Percentiles rank a stretch among this genome's conserved stretches.
Evolutionary conservation across 2,329 filamentous ascomycete species (phyloP).

Genomic region (Monosporascus cannonballus): DNA sequence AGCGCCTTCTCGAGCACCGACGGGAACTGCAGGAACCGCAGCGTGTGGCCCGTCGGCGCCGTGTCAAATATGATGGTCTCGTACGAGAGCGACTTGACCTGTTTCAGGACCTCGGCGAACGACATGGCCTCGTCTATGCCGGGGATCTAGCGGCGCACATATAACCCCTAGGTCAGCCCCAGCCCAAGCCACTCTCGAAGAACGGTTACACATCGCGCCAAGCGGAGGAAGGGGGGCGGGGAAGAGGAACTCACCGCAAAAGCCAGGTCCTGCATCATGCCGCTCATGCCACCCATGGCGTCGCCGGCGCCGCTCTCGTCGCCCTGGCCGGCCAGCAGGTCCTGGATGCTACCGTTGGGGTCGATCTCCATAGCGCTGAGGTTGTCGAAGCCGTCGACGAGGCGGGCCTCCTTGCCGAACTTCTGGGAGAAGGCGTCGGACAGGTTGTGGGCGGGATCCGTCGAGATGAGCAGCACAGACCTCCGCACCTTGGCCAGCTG

Average conservation of each 20-base stretch:
- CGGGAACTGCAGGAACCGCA: conserved; percentile 97
- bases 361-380: conserved; percentile 99
- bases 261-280: conserved; percentile 98
- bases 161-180: too few relatives aligned
- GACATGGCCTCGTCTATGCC: conserved; percentile 99
- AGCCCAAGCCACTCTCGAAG: too few relatives aligned
- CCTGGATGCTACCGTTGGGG: conserved; percentile 95
- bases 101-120: conserved; percentile 97
- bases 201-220: neutral
- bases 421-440: conserved; percentile 98
- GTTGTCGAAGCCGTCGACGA: conserved; percentile 88
- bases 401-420: conserved; percentile 95
- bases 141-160: conserved; percentile 61
- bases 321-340: conserved; percentile 72
- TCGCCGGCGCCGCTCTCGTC: conserved; percentile 51
- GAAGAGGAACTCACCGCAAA: conserved; percentile 65
- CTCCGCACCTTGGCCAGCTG: conserved; percentile 93
- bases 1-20: conserved; percentile 97
- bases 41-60: conserved; percentile 92
- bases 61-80: conserved; percentile 99
- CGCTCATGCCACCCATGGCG: conserved; percentile 62
- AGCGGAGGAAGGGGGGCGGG: neutral
- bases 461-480: conserved; percentile 95
- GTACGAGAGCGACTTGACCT: conserved; percentile 98
- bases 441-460: conserved; percentile 95